Conservation (phyloP, 2,329 filamentous ascomycete genomes). For the Onygena corvina region DNA sequence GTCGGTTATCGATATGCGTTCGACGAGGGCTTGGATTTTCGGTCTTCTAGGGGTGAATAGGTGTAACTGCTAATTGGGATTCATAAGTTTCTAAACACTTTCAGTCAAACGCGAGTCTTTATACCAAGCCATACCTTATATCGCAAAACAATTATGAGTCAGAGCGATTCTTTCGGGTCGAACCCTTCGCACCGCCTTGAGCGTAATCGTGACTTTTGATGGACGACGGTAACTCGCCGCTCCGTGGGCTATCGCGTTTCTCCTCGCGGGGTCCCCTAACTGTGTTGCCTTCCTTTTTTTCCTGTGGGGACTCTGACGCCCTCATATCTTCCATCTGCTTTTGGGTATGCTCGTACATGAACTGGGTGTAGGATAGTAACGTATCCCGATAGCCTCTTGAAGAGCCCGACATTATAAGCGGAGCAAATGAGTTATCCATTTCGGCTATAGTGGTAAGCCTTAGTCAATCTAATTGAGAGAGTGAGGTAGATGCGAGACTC, state of each 20-base stretch:
- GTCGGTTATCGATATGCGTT: no score
- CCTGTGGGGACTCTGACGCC: neutral
- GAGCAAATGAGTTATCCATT: conserved; percentile 2
- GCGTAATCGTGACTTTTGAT: neutral
- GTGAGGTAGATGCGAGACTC: neutral
- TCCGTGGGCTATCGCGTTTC: neutral
- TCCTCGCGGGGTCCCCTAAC: neutral
- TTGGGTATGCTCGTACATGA: conserved; percentile 16
- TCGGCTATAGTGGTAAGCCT: neutral
- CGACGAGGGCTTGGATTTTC: no score
- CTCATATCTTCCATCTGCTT: conserved; percentile 12
- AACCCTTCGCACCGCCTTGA: neutral
- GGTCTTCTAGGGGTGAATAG: no score
- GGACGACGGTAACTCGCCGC: neutral
- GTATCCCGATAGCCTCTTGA: neutral
- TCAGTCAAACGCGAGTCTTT: neutral
- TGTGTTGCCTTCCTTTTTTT: neutral
- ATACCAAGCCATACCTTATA: neutral
- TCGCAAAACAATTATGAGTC: neutral
- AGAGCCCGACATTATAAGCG: neutral
- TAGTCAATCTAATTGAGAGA: neutral
- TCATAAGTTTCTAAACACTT: no score
- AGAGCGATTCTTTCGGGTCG: neutral
- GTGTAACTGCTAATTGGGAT: no score
- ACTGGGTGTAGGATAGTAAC: conserved; percentile 10